Evolutionary conservation across 225 moss, liverwort and hornwort genomes (phyloP).

Genomic region (Pseudisothecium myosuroides): DNA sequence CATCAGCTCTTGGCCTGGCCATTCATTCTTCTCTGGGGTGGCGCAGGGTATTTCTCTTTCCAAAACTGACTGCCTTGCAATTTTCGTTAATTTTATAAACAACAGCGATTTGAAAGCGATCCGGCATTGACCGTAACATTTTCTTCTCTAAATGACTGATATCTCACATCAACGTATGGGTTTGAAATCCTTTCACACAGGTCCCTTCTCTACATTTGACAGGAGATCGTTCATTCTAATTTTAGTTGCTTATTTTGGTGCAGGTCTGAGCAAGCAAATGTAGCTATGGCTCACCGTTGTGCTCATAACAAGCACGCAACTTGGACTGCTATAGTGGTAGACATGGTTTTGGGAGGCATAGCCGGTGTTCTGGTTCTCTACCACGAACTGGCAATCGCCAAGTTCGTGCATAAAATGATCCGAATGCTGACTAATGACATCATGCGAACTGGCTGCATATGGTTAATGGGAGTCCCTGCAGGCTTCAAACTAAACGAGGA

Average conservation of each 20-base stretch:
- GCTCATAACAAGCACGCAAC: conserved; percentile 50
- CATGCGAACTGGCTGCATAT: conserved; percentile 90
- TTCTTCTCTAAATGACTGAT: not conserved
- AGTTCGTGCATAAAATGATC: conserved; percentile 38
- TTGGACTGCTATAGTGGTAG: conserved; percentile 67
- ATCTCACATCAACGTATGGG: not conserved
- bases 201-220: not conserved
- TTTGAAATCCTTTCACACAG: not conserved
- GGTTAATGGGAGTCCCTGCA: conserved; percentile 99
- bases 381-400: conserved; percentile 41
- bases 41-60: conserved; percentile 53
- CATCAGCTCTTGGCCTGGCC: conserved; percentile 93
- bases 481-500: conserved; percentile 97
- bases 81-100: not conserved
- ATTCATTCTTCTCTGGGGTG: conserved; percentile 85
- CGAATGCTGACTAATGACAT: conserved; percentile 69
- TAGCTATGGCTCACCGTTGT: conserved; percentile 65
- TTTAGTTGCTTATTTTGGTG: not conserved
- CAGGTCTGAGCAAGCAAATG: conserved; percentile 88
- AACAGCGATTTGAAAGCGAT: not conserved
- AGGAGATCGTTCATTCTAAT: not conserved
- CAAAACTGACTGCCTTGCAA: not conserved
- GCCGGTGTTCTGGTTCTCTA: conserved; percentile 58
- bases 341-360: conserved; percentile 63
- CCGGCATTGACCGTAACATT: not conserved